These are phyloP conservation scores for Nemania sp. DNA, from an alignment of 2,329 filamentous ascomycete species.

Conservation along the genomic window DNA sequence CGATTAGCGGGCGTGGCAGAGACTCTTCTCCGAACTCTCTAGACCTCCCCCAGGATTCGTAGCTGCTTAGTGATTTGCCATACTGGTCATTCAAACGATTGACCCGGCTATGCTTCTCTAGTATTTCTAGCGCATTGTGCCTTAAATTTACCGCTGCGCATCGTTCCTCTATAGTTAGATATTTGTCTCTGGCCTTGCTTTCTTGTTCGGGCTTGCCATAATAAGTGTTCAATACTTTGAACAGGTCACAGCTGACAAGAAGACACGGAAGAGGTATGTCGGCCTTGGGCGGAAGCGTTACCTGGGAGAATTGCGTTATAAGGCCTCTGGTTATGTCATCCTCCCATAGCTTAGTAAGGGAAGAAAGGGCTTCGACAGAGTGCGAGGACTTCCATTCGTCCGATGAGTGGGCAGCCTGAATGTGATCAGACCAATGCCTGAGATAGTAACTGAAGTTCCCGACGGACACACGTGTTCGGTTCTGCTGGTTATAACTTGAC, in stretches of 20 bases:
- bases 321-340: background rate
- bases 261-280: background rate
- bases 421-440: background rate
- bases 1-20: background rate
- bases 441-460: background rate
- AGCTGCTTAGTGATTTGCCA: background rate
- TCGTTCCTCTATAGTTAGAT: background rate
- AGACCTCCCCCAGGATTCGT: background rate
- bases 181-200: background rate
- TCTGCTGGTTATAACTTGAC: background rate
- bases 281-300: background rate
- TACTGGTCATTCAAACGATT: background rate
- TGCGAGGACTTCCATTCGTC: background rate
- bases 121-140: background rate
- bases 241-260: background rate
- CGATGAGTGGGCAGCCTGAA: background rate
- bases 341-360: background rate
- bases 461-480: background rate
- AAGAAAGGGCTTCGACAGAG: background rate
- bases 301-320: background rate
- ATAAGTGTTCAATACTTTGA: background rate
- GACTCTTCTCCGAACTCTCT: background rate
- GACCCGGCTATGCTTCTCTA: background rate
- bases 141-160: background rate
- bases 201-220: background rate